phyloP scores from a whole-genome alignment of 192 early-diverging fungal genomes.

The Coemansia sp. region DNA sequence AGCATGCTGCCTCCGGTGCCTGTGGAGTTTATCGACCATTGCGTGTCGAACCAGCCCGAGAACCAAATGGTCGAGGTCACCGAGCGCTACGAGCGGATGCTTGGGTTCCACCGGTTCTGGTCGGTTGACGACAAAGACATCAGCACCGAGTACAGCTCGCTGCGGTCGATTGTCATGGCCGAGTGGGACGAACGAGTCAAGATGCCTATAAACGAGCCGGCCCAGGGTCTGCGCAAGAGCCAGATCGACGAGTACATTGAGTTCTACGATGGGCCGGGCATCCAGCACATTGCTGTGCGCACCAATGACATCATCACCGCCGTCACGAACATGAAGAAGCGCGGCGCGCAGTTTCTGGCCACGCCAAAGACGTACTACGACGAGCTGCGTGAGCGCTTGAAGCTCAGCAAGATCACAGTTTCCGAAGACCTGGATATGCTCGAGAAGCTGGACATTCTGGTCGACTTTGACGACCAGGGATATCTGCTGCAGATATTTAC shows the following conservation, averaged over 20 bases:
- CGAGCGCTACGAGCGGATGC: constrained; percentile 83
- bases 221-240: constrained; percentile 86
- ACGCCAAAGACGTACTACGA: constrained; percentile 89
- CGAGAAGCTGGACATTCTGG: constrained; percentile 84
- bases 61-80: constrained; percentile 81
- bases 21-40: constrained; percentile 83
- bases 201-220: constrained; percentile 98
- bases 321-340: constrained; percentile 74
- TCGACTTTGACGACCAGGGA: constrained; percentile 95
- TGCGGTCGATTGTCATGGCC: constrained; percentile 95
- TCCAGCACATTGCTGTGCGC: constrained; percentile 94
- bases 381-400: constrained; percentile 71
- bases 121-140: constrained; percentile 96
- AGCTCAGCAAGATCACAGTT: constrained; percentile 69
- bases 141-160: constrained; percentile 90
- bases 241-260: constrained; percentile 80
- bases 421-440: constrained; percentile 80
- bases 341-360: constrained; percentile 87
- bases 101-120: constrained; percentile 99
- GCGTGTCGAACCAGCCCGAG: constrained; percentile 95
- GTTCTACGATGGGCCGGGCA: constrained; percentile 68
- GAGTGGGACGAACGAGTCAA: constrained; percentile 88
- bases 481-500: constrained; percentile 95
- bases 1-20: constrained; percentile 65
- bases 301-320: constrained; percentile 84